Percentiles rank a stretch among this genome's conserved stretches.
Conservation (phyloP, 495 filamentous ascomycete species). For the Viridothelium virens region DNA sequence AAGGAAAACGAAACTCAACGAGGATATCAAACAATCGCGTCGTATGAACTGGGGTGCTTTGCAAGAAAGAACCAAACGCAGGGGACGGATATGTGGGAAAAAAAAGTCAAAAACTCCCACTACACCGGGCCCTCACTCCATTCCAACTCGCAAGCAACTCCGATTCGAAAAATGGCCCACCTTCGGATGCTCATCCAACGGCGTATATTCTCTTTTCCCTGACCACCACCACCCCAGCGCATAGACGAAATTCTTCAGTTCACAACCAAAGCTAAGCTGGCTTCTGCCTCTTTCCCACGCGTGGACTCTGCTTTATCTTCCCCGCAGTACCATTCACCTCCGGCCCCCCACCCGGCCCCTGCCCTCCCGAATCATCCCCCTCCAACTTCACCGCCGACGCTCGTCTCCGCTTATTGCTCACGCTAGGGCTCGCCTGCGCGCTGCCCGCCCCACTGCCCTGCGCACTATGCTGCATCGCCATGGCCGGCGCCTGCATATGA, state of each 20-base stretch:
- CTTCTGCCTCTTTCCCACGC: slow-evolving; percentile 30
- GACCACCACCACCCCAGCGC: background rate
- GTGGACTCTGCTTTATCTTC: slow-evolving; percentile 40
- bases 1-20: background rate
- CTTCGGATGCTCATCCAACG: slow-evolving; percentile 12
- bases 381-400: slow-evolving; percentile 72
- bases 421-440: slow-evolving; percentile 77
- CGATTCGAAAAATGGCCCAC: background rate
- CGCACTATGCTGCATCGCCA: slow-evolving; percentile 66
- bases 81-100: background rate
- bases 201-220: background rate
- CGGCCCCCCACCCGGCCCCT: background rate
- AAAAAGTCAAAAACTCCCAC: background rate
- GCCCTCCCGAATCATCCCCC: slow-evolving; percentile 45
- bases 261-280: background rate
- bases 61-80: background rate
- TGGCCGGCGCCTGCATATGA: slow-evolving; percentile 55
- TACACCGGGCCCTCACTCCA: background rate
- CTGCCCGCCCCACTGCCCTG: slow-evolving; percentile 65
- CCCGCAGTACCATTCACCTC: slow-evolving; percentile 36
- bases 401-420: slow-evolving; percentile 67
- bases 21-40: background rate
- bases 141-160: background rate
- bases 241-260: background rate
- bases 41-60: background rate